Conservation (phyloP, 495 filamentous ascomycete genomes). For the Aspergillus asperescens region DNA sequence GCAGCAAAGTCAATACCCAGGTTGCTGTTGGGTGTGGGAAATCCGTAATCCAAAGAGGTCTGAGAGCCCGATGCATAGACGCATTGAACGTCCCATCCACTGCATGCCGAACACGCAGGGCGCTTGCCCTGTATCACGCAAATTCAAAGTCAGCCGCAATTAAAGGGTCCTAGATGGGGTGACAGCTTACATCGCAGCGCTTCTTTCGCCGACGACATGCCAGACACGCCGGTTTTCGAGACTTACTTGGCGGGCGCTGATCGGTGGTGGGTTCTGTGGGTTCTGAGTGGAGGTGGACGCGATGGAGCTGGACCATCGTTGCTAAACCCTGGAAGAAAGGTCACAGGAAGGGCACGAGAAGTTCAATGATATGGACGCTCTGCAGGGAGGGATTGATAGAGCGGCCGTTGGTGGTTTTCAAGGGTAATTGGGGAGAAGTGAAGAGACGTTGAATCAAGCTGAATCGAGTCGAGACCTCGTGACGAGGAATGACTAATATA, state of each 20-base stretch:
- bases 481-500: no score
- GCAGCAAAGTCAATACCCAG: background rate
- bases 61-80: background rate
- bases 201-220: slow-evolving; percentile 7
- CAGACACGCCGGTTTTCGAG: background rate
- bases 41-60: background rate
- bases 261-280: background rate
- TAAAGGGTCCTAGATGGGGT: background rate
- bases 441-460: no score
- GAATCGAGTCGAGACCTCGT: no score
- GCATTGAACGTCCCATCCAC: background rate
- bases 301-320: no score
- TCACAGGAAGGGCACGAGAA: no score
- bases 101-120: slow-evolving; percentile 2
- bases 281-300: background rate
- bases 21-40: background rate
- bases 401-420: no score
- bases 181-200: background rate
- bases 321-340: no score
- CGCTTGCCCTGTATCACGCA: background rate
- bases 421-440: no score
- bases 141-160: background rate
- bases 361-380: no score
- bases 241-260: background rate
- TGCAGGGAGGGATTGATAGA: no score